Percentiles rank a stretch among this genome's conserved stretches.
Evolutionary conservation across 176 grass and related monocot genomes (phyloP).

Genomic region (Alloteropsis semialata): DNA sequence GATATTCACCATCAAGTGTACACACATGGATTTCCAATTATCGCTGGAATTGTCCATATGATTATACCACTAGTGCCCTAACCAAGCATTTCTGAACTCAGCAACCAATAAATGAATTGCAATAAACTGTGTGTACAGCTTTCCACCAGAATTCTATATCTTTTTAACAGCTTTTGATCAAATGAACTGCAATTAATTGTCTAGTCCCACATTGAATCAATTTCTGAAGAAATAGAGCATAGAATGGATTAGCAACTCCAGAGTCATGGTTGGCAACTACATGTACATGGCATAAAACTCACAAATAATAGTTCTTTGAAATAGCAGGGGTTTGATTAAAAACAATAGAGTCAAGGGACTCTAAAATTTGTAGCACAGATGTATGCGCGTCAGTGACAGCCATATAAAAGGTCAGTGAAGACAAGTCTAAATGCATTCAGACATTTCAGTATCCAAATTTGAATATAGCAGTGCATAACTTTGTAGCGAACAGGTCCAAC

Average conservation of each 20-base stretch:
- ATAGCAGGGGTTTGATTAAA: not conserved
- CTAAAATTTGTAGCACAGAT: conserved; percentile 2
- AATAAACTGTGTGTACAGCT: not conserved
- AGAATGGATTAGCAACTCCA: not conserved
- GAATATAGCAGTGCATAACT: conserved; percentile 11
- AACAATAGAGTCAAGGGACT: not conserved
- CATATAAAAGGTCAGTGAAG: not conserved
- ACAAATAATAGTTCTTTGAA: not conserved
- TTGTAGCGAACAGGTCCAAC: not conserved
- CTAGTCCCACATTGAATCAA: not conserved
- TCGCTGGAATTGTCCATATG: not conserved
- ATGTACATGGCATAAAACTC: not conserved
- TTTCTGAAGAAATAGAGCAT: not conserved
- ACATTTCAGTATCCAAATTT: conserved; percentile 14
- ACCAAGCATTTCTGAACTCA: not conserved
- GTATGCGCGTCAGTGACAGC: not conserved
- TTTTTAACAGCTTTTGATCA: conserved; percentile 21
- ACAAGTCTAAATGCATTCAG: not conserved
- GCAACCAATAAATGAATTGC: conserved; percentile 15
- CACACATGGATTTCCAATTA: not conserved
- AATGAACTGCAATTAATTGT: conserved; percentile 19
- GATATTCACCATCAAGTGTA: conserved; percentile 10
- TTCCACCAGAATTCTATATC: conserved; percentile 11
- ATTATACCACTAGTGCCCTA: not conserved
- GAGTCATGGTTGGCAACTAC: not conserved